Evolutionary conservation across 805 yeast genomes (phyloP), one percentile per base, ranked within the genome.

Genomic region (Candida insectalens): DNA sequence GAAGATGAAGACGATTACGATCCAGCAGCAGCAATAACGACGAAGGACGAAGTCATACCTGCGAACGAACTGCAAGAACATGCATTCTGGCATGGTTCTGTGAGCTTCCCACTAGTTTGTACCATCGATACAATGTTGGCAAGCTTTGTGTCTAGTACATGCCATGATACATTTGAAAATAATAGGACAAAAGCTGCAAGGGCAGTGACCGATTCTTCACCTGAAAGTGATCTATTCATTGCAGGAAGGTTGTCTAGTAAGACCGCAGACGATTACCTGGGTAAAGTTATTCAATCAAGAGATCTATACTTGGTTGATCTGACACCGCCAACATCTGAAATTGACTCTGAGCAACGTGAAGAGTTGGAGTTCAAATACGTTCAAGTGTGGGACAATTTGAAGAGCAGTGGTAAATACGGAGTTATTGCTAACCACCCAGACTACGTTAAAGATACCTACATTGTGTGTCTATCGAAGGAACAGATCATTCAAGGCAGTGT

Each of bases 391-490:
- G 60, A 64, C 13, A 74, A 76, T 48, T 69, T 75, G 44, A 46
- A 55, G 26, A 46, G 55, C 5, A 56, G 69, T 19, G 45, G 51
- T 19, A 72, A 72, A 47, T 73, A 69, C 33, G 88, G 85, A 2
- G 85, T 78, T 13, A 58, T 80, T 29, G 66, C 71, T 9, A 62
- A 59, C 14, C 60, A 61, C 34, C 70, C 73, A 1, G 40, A 51
- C 6, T 61, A 63, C 43, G 77, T 76, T 26, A 78, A 77, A 45
- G 88, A 80, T 52, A 67, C 79, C 6, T 80, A 79, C 49, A 41
- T 80, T 34, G 52, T 77, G 19, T 66, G 47, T 9, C 19, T 51
- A 32, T 38, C 39, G 27, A 21, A 30, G 13, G 36, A 45, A 27
- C 36, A 36, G 21, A 18, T 42, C 16, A 31, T 39, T 15, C 41